These are phyloP conservation scores for Ustilago trichophora DNA, from an alignment of 1,284 basidiomycete species.

Conservation along the genomic window DNA sequence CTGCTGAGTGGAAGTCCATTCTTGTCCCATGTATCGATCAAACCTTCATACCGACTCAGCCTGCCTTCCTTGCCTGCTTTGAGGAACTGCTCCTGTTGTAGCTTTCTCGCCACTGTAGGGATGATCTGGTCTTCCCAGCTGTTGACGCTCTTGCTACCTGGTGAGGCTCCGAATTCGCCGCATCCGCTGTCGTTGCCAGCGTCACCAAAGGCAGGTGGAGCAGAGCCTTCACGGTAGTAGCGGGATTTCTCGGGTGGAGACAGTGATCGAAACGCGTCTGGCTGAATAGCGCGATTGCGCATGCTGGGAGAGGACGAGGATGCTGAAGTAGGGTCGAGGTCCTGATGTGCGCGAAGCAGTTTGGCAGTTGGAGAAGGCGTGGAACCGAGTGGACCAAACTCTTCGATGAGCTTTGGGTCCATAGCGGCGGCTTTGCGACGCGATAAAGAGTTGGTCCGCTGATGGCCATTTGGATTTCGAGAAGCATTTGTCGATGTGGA, in stretches of 20 bases:
- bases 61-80: slow-evolving; percentile 23
- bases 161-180: slow-evolving; percentile 12
- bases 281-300: slow-evolving; percentile 16
- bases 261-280: slow-evolving; percentile 42
- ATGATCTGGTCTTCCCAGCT: slow-evolving; percentile 58
- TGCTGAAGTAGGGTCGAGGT: not conserved
- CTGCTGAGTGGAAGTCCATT: slow-evolving; percentile 51
- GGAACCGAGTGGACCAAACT: slow-evolving; percentile 52
- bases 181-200: not conserved
- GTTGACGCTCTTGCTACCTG: slow-evolving; percentile 33
- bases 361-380: slow-evolving; percentile 25
- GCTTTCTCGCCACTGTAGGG: slow-evolving; percentile 48
- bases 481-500: too few species aligned
- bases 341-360: slow-evolving; percentile 23
- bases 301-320: slow-evolving; percentile 1
- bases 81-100: slow-evolving; percentile 52
- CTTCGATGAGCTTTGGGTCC: slow-evolving; percentile 41
- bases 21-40: slow-evolving; percentile 60
- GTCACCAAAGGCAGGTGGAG: slow-evolving; percentile 23
- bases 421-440: slow-evolving; percentile 23
- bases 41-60: slow-evolving; percentile 43
- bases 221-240: slow-evolving; percentile 20
- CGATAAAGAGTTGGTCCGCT: slow-evolving; percentile 24
- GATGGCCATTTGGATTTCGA: slow-evolving; percentile 6
- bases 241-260: slow-evolving; percentile 5